Conservation (phyloP, 1,284 basidiomycete genomes). For the Agaricales sp. region DNA sequence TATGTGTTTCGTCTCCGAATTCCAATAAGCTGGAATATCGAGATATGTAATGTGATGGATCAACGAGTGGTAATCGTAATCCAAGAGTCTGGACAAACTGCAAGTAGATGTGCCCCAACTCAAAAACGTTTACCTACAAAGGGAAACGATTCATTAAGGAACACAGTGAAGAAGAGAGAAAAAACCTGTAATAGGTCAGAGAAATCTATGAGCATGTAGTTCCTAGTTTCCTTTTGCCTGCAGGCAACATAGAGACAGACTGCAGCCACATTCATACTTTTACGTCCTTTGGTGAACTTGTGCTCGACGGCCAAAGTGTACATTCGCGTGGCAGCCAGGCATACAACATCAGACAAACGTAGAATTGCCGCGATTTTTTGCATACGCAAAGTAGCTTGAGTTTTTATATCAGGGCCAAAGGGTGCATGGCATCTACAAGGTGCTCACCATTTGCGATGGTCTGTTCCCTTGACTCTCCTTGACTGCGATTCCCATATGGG, state of each 20-base stretch:
- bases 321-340: constrained; percentile 76
- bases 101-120: constrained; percentile 93
- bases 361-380: constrained; percentile 73
- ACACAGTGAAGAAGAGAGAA: constrained; percentile 2
- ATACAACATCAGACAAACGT: constrained; percentile 71
- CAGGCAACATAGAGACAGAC: constrained; percentile 95
- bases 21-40: constrained; percentile 96
- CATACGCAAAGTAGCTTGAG: constrained; percentile 72
- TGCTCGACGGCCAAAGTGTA: constrained; percentile 93
- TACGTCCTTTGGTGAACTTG: constrained; percentile 89
- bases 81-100: constrained; percentile 88
- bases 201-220: constrained; percentile 99
- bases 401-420: neutral
- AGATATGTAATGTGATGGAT: constrained; percentile 95
- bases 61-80: constrained; percentile 83
- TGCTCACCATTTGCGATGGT: constrained; percentile 77
- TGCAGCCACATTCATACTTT: constrained; percentile 88
- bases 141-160: constrained; percentile 4
- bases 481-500: constrained; percentile 69
- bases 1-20: constrained; percentile 90
- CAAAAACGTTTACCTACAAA: constrained; percentile 90
- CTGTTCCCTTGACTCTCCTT: constrained; percentile 74
- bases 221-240: constrained; percentile 80
- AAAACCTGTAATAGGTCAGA: constrained; percentile 81
- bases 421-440: constrained; percentile 2